Conservation (phyloP, 148 eudicot genomes). For the Pharnaceum exiguum region DNA sequence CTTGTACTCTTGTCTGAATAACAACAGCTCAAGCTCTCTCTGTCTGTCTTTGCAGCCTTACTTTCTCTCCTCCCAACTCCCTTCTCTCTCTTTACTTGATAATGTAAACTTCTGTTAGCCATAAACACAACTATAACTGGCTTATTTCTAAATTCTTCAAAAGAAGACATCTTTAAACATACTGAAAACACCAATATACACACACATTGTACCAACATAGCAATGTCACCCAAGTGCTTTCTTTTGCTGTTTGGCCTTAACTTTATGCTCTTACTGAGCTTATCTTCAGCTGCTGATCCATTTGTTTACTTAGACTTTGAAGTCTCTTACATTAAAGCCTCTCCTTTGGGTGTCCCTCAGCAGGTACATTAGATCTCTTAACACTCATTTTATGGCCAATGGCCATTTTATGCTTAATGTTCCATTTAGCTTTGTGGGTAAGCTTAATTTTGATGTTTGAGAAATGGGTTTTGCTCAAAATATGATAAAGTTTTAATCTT, state of each 20-base stretch:
- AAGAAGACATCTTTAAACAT: not conserved
- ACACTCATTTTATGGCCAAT: not conserved
- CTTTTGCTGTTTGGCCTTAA: conserved; percentile 19
- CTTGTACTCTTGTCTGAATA: too few relatives aligned
- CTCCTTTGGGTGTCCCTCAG: conserved; percentile 59
- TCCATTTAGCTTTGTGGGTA: conserved; percentile 18
- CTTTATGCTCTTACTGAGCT: conserved; percentile 40
- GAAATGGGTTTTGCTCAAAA: conserved; percentile 26
- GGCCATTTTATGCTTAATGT: not conserved
- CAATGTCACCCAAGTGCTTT: conserved; percentile 30
- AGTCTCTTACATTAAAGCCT: conserved; percentile 88
- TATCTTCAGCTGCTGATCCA: conserved; percentile 73
- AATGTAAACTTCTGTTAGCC: conserved; percentile 21
- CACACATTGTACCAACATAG: too few relatives aligned
- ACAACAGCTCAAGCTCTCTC: too few relatives aligned
- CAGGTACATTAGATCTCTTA: conserved; percentile 28
- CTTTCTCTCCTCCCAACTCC: conserved; percentile 6
- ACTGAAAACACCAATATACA: not conserved
- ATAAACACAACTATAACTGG: not conserved
- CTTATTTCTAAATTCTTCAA: conserved; percentile 6
- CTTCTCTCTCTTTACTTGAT: conserved; percentile 21
- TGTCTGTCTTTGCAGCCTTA: too few relatives aligned
- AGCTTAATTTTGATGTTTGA: conserved; percentile 10
- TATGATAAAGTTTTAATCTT: conserved; percentile 18
- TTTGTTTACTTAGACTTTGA: conserved; percentile 51